A percentile compares a stretch with the other conserved stretches of the same genome.
Conservation (phyloP, 2,329 filamentous ascomycete species). For the Chaetothyriales sp. region DNA sequence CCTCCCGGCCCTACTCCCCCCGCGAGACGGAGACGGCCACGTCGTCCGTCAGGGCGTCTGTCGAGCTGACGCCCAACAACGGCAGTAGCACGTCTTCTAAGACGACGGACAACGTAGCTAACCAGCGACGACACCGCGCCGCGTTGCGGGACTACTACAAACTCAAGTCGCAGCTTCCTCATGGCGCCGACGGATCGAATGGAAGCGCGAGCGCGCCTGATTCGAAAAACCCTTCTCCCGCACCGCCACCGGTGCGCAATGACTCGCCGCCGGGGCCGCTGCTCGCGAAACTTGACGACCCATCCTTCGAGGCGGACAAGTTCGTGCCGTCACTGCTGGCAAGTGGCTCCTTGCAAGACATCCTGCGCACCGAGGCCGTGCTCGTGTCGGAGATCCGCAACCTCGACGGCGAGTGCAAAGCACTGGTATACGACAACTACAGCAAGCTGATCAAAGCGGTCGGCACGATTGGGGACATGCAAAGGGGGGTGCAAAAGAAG, state of each 20-base stretch:
- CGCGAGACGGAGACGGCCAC: constrained; percentile 42
- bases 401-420: constrained; percentile 90
- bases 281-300: constrained; percentile 51
- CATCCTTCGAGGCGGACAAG: constrained; percentile 57
- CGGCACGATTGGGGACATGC: constrained; percentile 73
- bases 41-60: constrained; percentile 61
- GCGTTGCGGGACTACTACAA: constrained; percentile 94
- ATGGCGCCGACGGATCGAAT: constrained; percentile 20
- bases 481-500: constrained; percentile 33
- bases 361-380: constrained; percentile 32
- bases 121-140: constrained; percentile 55
- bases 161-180: constrained; percentile 40
- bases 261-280: constrained; percentile 27
- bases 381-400: constrained; percentile 62
- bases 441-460: constrained; percentile 93
- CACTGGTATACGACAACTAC: constrained; percentile 96
- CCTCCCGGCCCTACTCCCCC: constrained; percentile 41
- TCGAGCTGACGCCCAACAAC: constrained; percentile 50
- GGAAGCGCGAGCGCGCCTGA: constrained; percentile 31
- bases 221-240: background rate
- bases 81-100: constrained; percentile 31
- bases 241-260: constrained; percentile 10
- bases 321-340: constrained; percentile 33
- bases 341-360: constrained; percentile 29
- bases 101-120: constrained; percentile 2